A percentile compares a stretch with the other conserved stretches of the same genome.
phyloP scores from a whole-genome alignment of 192 early-diverging fungal genomes.

The Entophlyctis luteolus region DNA sequence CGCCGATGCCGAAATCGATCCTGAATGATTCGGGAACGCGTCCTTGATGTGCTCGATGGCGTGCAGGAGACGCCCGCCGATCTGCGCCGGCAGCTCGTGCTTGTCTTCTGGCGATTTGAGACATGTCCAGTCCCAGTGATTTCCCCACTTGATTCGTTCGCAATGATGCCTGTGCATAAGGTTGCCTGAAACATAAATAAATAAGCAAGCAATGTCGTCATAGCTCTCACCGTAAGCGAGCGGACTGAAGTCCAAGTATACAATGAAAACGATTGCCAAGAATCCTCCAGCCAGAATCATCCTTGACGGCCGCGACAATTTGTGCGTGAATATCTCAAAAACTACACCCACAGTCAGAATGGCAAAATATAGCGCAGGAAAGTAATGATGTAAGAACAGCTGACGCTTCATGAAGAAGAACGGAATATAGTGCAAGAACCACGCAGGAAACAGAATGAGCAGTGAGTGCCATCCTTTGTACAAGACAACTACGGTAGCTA shows the following conservation, averaged over 20 bases:
- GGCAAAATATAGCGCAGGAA: slow-evolving; percentile 87
- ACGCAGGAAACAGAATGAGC: slow-evolving; percentile 66
- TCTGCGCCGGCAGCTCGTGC: slow-evolving; percentile 22
- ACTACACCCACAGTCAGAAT: slow-evolving; percentile 67
- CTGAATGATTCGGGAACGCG: too few relatives aligned
- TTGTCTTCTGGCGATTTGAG: slow-evolving; percentile 20
- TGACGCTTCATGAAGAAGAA: slow-evolving; percentile 89
- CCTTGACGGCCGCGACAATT: slow-evolving; percentile 50
- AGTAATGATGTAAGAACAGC: slow-evolving; percentile 90
- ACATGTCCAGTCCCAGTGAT: slow-evolving; percentile 82
- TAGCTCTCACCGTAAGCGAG: slow-evolving; percentile 72
- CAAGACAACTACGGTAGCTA: slow-evolving; percentile 19
- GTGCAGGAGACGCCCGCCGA: neutral
- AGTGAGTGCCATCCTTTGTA: slow-evolving; percentile 20
- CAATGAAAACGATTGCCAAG: slow-evolving; percentile 52
- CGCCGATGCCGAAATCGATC: too few relatives aligned
- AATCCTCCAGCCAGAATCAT: slow-evolving; percentile 49
- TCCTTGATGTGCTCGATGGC: slow-evolving; percentile 3
- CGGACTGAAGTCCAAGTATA: slow-evolving; percentile 69
- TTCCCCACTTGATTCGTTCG: slow-evolving; percentile 71
- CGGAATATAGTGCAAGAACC: slow-evolving; percentile 80
- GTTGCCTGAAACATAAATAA: neutral
- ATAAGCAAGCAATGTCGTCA: neutral
- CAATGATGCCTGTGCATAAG: slow-evolving; percentile 72
- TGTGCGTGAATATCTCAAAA: slow-evolving; percentile 70